phyloP scores from a whole-genome alignment of 305 asterid genomes.

The Fraxinus ornus region DNA sequence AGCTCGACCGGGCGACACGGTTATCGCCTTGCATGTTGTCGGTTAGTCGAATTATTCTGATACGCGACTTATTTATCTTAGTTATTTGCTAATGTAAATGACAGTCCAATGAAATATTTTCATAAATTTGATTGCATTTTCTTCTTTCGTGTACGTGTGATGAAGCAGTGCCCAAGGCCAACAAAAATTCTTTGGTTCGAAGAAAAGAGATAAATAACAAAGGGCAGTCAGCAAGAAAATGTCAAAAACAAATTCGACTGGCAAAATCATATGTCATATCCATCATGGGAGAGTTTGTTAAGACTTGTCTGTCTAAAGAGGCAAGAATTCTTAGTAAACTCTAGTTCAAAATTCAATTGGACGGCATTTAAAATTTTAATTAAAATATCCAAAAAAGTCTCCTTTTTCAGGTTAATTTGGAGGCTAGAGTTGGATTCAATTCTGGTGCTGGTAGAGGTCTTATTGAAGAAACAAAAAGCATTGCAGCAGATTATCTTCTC shows the following conservation, averaged over 20 bases:
- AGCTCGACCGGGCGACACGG: slow-evolving; percentile 65
- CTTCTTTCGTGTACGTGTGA: neutral
- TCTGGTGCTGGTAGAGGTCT: slow-evolving; percentile 60
- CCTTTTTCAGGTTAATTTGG: slow-evolving; percentile 58
- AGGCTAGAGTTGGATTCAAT: slow-evolving; percentile 67
- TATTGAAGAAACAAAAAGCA: slow-evolving; percentile 53
- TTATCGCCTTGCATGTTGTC: slow-evolving; percentile 64
- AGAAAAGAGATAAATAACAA: slow-evolving; percentile 39
- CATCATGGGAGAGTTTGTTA: slow-evolving; percentile 58
- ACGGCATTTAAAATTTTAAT: neutral
- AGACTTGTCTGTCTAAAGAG: slow-evolving; percentile 58
- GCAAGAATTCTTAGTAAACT: slow-evolving; percentile 24
- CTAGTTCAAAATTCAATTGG: neutral
- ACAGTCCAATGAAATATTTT: neutral
- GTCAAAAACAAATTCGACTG: slow-evolving; percentile 58
- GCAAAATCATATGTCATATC: slow-evolving; percentile 76
- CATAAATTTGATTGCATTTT: neutral
- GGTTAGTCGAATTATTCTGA: slow-evolving; percentile 37
- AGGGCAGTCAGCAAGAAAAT: slow-evolving; percentile 40
- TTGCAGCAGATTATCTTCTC: slow-evolving; percentile 59
- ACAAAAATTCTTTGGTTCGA: slow-evolving; percentile 30
- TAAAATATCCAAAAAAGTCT: neutral
- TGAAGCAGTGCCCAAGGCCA: slow-evolving; percentile 38
- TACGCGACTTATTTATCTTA: neutral
- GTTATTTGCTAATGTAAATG: neutral